Conservation (phyloP, 2,329 filamentous ascomycete species). For the Exophiala xenobiotica region DNA sequence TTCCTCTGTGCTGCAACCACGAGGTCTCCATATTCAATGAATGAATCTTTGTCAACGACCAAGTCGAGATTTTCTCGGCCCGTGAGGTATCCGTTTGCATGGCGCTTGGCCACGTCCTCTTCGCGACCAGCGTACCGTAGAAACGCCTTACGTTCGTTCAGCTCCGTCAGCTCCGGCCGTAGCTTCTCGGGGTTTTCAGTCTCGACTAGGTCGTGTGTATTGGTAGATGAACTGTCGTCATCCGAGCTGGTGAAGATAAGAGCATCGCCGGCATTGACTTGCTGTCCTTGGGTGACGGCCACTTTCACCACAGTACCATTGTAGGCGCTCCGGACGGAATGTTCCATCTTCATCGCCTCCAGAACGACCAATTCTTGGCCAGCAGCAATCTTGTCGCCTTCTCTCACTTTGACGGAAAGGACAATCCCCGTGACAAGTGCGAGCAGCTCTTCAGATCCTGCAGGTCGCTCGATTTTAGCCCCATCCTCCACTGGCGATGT, state of each 20-base stretch:
- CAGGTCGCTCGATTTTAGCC: conserved; percentile 23
- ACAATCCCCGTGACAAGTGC: conserved; percentile 21
- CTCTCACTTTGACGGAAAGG: conserved; percentile 21
- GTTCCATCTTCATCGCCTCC: conserved; percentile 26
- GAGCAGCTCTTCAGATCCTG: conserved; percentile 22
- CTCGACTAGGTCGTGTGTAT: conserved; percentile 16
- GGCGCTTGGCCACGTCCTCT: conserved; percentile 23
- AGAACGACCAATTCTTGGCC: conserved; percentile 26
- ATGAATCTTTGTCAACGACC: conserved; percentile 23
- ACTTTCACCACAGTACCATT: conserved; percentile 23
- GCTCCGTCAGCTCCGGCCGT: conserved; percentile 24
- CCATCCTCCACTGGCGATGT: conserved; percentile 9
- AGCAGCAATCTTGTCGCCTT: conserved; percentile 25
- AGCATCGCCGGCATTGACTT: conserved; percentile 23
- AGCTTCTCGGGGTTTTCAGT: conserved; percentile 21
- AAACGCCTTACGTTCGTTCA: conserved; percentile 24
- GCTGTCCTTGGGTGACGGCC: conserved; percentile 23
- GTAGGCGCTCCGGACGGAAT: conserved; percentile 22
- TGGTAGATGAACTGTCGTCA: conserved; percentile 19
- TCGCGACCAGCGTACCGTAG: conserved; percentile 22
- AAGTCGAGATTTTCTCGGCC: conserved; percentile 25
- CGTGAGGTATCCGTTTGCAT: conserved; percentile 25
- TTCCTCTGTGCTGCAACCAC: conserved; percentile 25
- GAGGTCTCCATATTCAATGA: conserved; percentile 22
- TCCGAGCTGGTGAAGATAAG: conserved; percentile 22